phyloP scores from a whole-genome alignment of 257 asterid genomes.

The Nicotiana obtusifolia region DNA sequence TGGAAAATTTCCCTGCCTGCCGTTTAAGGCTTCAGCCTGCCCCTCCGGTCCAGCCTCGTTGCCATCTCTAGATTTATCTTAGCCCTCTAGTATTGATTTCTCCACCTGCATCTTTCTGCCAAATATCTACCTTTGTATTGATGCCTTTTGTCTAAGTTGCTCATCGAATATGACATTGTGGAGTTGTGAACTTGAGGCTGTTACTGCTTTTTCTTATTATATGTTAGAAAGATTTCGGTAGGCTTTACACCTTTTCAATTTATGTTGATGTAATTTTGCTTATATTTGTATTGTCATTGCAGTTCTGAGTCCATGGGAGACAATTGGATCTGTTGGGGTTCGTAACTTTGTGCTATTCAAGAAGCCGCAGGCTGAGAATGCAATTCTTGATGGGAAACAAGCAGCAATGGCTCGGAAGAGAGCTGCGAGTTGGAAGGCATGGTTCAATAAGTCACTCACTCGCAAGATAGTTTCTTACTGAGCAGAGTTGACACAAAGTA shows the following conservation, averaged over 20 bases:
- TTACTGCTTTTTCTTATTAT: neutral
- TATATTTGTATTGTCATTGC: conserved; percentile 6
- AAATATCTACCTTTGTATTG: neutral
- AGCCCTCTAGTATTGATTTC: neutral
- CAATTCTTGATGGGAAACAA: conserved; percentile 27
- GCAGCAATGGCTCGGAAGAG: conserved; percentile 37
- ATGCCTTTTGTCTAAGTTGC: neutral
- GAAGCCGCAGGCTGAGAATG: conserved; percentile 51
- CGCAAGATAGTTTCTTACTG: conserved; percentile 63
- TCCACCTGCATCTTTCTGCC: neutral
- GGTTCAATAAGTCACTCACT: conserved; percentile 70
- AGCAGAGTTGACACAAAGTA: neutral
- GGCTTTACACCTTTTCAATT: neutral
- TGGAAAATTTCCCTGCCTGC: neutral
- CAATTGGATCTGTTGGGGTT: conserved; percentile 72
- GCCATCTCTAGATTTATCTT: neutral
- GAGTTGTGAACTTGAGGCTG: neutral
- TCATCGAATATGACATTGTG: neutral
- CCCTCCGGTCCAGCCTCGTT: neutral
- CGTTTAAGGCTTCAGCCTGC: neutral
- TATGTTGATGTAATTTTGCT: neutral
- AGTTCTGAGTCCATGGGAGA: conserved; percentile 85
- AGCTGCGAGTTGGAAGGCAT: conserved; percentile 58
- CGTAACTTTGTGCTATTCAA: conserved; percentile 87
- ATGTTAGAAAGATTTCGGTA: neutral